Percentiles rank a stretch among this genome's conserved stretches.
Conservation (phyloP, 441 rosid genomes). For the Manihot esculenta region DNA sequence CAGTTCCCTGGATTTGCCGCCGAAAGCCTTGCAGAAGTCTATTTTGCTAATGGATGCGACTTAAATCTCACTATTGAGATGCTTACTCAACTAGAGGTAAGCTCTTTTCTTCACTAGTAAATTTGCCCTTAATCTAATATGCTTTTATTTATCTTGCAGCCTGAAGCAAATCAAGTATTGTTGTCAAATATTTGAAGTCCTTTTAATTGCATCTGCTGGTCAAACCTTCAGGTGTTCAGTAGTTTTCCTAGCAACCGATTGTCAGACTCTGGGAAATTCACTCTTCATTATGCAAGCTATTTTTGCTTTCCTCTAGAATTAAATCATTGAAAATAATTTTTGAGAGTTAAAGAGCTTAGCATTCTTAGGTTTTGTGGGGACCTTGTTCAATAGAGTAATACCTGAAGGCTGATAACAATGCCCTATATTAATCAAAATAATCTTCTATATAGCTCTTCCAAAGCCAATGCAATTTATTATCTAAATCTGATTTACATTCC, state of each 20-base stretch:
- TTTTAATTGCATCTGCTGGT: constrained; percentile 14
- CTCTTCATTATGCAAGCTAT: neutral
- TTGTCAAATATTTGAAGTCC: neutral
- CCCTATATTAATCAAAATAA: neutral
- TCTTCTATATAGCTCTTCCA: neutral
- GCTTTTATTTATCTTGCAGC: constrained; percentile 8
- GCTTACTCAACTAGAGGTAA: constrained; percentile 97
- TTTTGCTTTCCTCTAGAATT: neutral
- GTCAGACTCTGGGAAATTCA: neutral
- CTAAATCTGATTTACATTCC: neutral
- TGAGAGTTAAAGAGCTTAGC: neutral
- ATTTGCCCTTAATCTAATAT: constrained; percentile 17
- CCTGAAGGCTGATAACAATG: neutral
- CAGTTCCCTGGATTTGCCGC: constrained; percentile 92
- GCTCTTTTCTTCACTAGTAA: constrained; percentile 17
- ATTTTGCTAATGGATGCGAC: constrained; percentile 84
- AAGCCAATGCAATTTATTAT: neutral
- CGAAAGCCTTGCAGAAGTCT: constrained; percentile 94
- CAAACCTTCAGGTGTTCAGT: constrained; percentile 8
- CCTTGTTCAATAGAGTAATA: neutral
- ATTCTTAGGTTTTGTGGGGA: neutral
- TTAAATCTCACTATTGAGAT: constrained; percentile 85
- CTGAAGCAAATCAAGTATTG: neutral
- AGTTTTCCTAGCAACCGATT: neutral
- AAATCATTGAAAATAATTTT: neutral